phyloP scores from a whole-genome alignment of 2,329 filamentous ascomycete genomes.

The Ophidiomyces ophidiicola region DNA sequence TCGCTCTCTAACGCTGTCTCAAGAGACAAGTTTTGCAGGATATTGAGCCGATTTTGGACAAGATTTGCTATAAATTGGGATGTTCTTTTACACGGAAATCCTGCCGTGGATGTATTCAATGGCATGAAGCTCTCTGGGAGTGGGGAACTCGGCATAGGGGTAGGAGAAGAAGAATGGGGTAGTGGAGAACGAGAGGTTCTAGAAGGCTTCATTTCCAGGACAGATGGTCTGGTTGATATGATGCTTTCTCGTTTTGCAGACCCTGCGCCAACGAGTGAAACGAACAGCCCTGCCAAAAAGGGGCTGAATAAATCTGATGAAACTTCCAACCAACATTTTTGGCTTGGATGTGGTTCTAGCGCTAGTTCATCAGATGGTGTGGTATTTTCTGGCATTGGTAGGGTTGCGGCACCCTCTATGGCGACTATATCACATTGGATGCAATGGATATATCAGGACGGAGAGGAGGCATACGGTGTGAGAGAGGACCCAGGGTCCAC shows the following conservation, averaged over 20 bases:
- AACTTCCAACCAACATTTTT: constrained; percentile 33
- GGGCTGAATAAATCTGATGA: constrained; percentile 17
- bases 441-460: constrained; percentile 75
- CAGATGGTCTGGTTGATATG: constrained; percentile 76
- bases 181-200: constrained; percentile 88
- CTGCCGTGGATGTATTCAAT: constrained; percentile 63
- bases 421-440: constrained; percentile 71
- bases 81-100: constrained; percentile 80
- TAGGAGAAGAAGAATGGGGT: constrained; percentile 88
- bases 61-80: constrained; percentile 60
- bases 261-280: constrained; percentile 24
- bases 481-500: constrained; percentile 62
- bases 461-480: constrained; percentile 73
- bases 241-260: constrained; percentile 78
- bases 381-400: constrained; percentile 71
- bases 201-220: constrained; percentile 68
- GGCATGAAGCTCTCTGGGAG: constrained; percentile 80
- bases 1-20: constrained; percentile 54
- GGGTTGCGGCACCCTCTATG: constrained; percentile 58
- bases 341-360: constrained; percentile 61
- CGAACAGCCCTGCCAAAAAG: constrained; percentile 17
- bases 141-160: constrained; percentile 83
- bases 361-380: constrained; percentile 66
- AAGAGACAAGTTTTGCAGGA: constrained; percentile 56
- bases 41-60: constrained; percentile 73